Percentiles rank a stretch among this genome's conserved stretches.
phyloP scores from a whole-genome alignment of 176 grass and related monocot genomes.

The Saccharum officinarum region DNA sequence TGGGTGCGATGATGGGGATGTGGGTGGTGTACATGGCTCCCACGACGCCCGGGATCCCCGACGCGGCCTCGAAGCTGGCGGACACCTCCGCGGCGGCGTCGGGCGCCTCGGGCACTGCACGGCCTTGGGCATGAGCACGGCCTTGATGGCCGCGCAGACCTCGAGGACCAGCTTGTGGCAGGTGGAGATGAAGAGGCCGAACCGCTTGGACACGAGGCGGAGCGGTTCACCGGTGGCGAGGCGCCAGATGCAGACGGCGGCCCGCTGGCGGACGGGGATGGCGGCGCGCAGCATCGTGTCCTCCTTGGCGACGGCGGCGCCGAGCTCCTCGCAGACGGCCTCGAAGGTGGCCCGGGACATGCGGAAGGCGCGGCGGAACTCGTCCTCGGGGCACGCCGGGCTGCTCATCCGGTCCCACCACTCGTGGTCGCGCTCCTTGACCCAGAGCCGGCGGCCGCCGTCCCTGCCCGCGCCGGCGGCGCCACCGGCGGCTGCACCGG shows the following conservation, averaged over 20 bases:
- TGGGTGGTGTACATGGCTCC: slow-evolving; percentile 86
- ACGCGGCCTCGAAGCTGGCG: slow-evolving; percentile 38
- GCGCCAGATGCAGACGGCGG: slow-evolving; percentile 83
- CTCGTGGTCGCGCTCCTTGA: slow-evolving; percentile 52
- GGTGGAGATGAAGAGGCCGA: slow-evolving; percentile 86
- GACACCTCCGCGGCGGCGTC: slow-evolving; percentile 8
- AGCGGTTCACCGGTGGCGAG: slow-evolving; percentile 80
- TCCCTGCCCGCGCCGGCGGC: not conserved
- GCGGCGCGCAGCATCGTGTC: slow-evolving; percentile 83
- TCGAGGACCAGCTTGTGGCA: slow-evolving; percentile 91
- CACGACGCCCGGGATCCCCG: slow-evolving; percentile 63
- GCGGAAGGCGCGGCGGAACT: slow-evolving; percentile 78
- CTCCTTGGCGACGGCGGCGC: slow-evolving; percentile 68
- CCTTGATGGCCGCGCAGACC: slow-evolving; percentile 72
- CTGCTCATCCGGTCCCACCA: slow-evolving; percentile 83
- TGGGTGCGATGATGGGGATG: slow-evolving; percentile 87
- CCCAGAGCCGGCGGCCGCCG: slow-evolving; percentile 65
- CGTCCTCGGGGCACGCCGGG: slow-evolving; percentile 51
- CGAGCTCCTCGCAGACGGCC: slow-evolving; percentile 61
- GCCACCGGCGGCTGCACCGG: not conserved
- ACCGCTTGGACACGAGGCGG: slow-evolving; percentile 64
- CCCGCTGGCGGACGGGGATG: slow-evolving; percentile 80
- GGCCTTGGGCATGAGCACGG: slow-evolving; percentile 61
- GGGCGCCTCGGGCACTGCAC: slow-evolving; percentile 51
- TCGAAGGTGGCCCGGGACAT: slow-evolving; percentile 78